Base-by-base conservation (phyloP, 2,329 filamentous ascomycete genomes). In the Ustulina deusta region DNA sequence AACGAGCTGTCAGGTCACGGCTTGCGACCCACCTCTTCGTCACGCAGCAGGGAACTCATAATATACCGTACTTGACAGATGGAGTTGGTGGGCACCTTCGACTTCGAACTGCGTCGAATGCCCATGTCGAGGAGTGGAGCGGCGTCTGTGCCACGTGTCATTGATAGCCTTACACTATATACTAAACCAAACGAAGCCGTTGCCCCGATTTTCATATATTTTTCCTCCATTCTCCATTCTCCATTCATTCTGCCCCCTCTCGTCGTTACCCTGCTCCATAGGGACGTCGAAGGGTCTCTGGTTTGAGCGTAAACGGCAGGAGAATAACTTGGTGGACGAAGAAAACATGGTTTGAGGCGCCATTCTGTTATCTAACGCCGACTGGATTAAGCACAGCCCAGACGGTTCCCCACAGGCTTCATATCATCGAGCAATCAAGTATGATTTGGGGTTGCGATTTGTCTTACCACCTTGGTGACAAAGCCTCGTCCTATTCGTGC, bases 331-430 rank as follows among this genome's bases (percentile, higher is more conserved):
- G 40, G 22, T 5, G 56, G 22, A 48, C 36, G 49, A 56, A 56
- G 25, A 49, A 51, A 60, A 3, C 49, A 56, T 56, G 49, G 25
- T 36, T 56, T 38, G 10, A 48, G 22, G 11, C 13, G 15, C n/a
- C 54, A 29, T 27, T 15, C 17, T 34, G 22, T 13, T 38, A 58
- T 52, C 44, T 61, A 65, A 61, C 57, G 10, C 57, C 56, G 56
- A 65, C 32, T 49, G 40, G 61, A 67, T 57, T 22, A 61, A 61
- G 29, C 34, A 65, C 52, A 22, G 22, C 44, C 49, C 51, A 57
- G 38, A 54, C 52, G 52, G 61, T 25, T 49, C 36, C 61, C 51
- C 40, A 29, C 61, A 13, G 49, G 22, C 40, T 36, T 48, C 44
- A 44, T 38, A 29, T 42, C 25, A 51, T 57, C n/a, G 32, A 61